These are phyloP conservation scores for Flaveria linearis DNA, from an alignment of 129 eudicot species.

Conservation along the genomic window DNA sequence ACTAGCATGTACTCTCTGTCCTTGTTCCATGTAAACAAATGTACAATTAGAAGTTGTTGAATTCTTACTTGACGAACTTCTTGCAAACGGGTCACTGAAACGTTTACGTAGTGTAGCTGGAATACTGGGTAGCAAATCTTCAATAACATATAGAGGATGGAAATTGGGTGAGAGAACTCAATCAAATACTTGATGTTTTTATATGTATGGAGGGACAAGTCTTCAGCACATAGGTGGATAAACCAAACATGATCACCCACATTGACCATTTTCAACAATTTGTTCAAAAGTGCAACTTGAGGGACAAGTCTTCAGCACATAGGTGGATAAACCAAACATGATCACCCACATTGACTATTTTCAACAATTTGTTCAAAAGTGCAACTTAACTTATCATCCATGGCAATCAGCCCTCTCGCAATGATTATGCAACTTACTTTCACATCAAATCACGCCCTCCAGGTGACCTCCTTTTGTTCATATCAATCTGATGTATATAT, in stretches of 20 bases:
- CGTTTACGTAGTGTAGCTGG: conserved; percentile 39
- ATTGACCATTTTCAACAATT: conserved; percentile 57
- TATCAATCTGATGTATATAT: not conserved
- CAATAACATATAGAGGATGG: conserved; percentile 48
- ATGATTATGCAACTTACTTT: conserved; percentile 69
- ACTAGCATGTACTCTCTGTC: conserved; percentile 53
- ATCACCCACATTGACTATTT: conserved; percentile 64
- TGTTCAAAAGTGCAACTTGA: conserved; percentile 39
- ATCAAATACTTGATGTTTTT: conserved; percentile 55
- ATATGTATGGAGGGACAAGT: conserved; percentile 88
- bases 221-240: conserved; percentile 52
- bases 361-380: conserved; percentile 41
- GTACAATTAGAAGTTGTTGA: not conserved
- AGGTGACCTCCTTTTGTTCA: conserved; percentile 40
- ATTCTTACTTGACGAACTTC: not conserved
- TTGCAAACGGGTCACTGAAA: no score
- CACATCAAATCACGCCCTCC: conserved; percentile 43
- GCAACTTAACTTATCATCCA: conserved; percentile 38
- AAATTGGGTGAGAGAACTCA: conserved; percentile 38
- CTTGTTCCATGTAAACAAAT: conserved; percentile 1
- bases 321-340: conserved; percentile 66
- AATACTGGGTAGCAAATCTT: conserved; percentile 50
- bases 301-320: conserved; percentile 81
- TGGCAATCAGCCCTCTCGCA: conserved; percentile 62
- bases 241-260: conserved; percentile 80